These are phyloP conservation scores for Alisma plantagoaquatica DNA, from an alignment of 106 monocot genomes.

Conservation along the genomic window DNA sequence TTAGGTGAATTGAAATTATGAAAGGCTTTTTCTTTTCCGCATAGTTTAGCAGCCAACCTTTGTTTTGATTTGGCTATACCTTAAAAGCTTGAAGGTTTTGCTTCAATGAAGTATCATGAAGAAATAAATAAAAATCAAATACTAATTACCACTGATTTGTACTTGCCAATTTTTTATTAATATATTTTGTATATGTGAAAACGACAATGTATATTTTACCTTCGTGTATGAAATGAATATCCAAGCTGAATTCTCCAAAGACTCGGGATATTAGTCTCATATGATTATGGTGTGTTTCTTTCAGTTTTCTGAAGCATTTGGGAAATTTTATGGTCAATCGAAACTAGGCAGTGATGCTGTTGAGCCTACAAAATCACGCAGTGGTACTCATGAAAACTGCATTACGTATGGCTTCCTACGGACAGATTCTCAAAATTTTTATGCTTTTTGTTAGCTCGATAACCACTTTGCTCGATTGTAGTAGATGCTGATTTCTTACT, in stretches of 20 bases:
- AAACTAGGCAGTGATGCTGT: constrained; percentile 46
- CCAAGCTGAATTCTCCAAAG: neutral
- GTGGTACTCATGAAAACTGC: constrained; percentile 80
- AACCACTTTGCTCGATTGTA: neutral
- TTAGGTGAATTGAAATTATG: neutral
- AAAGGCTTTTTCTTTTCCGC: neutral
- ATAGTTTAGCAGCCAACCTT: too few relatives aligned
- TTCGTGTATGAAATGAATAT: too few relatives aligned
- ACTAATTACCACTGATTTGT: neutral
- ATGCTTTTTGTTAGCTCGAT: neutral
- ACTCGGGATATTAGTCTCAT: neutral
- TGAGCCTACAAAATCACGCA: constrained; percentile 44
- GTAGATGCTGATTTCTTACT: neutral
- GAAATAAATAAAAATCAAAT: too few relatives aligned
- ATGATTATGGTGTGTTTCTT: neutral
- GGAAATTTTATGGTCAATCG: constrained; percentile 80
- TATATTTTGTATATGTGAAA: neutral
- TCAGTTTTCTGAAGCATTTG: constrained; percentile 90
- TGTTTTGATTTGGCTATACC: too few relatives aligned
- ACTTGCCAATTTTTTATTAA: neutral
- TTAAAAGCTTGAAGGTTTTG: too few relatives aligned
- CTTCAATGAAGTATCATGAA: too few relatives aligned
- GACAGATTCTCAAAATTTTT: neutral
- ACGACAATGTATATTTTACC: too few relatives aligned
- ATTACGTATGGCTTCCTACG: constrained; percentile 43